phyloP scores from a whole-genome alignment of 2,329 filamentous ascomycete genomes.

The Ophiostoma piceae region DNA sequence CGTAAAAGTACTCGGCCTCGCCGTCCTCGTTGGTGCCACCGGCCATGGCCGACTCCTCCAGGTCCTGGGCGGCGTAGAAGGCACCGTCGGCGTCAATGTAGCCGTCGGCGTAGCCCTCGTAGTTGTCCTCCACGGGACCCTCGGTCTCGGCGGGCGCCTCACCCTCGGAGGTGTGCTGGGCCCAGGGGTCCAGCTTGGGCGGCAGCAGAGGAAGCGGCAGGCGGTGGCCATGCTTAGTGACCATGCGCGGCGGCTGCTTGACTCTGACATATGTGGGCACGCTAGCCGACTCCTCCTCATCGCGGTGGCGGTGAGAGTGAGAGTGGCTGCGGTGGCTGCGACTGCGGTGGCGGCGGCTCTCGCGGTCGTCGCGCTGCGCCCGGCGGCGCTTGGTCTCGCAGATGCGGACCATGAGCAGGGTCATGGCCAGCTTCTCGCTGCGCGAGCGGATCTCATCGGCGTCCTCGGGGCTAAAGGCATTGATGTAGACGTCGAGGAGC shows the following conservation, averaged over 20 bases:
- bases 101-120: conserved; percentile 4
- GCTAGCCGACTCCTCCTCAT: not conserved
- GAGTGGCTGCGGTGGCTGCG: not conserved
- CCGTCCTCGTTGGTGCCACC: not conserved
- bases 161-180: not conserved
- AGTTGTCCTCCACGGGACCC: not conserved
- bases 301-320: not conserved
- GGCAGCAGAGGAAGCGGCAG: conserved; percentile 26
- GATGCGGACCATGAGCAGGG: conserved; percentile 19
- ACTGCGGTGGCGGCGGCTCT: conserved; percentile 1
- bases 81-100: conserved; percentile 3
- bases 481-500: conserved; percentile 44
- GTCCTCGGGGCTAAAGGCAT: conserved; percentile 25
- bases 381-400: conserved; percentile 23
- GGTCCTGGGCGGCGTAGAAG: not conserved
- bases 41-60: not conserved
- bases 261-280: not conserved
- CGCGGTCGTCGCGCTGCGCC: conserved; percentile 12
- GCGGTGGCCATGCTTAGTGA: conserved; percentile 25
- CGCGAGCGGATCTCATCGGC: conserved; percentile 17
- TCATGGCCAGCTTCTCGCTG: conserved; percentile 16
- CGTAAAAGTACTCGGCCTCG: conserved; percentile 2
- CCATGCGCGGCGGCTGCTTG: conserved; percentile 22
- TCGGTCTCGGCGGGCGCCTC: not conserved
- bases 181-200: conserved; percentile 15